phyloP scores from a whole-genome alignment of 805 yeast genomes.

The Torulaspora quercuum region DNA sequence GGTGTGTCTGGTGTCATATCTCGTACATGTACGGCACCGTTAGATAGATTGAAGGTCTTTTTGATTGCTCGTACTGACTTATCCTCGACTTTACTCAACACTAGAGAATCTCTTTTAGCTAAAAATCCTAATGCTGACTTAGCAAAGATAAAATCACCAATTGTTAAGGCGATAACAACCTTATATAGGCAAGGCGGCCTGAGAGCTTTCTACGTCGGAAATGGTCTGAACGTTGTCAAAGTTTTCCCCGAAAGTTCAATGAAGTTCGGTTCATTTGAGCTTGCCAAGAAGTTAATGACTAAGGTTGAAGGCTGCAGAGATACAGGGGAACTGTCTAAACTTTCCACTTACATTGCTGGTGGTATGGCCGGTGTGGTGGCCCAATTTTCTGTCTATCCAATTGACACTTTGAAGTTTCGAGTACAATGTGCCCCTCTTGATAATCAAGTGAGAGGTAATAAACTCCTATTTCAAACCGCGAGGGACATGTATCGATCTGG shows the following conservation, averaged over 20 bases:
- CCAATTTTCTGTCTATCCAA: conserved; percentile 90
- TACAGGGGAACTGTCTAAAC: conserved; percentile 62
- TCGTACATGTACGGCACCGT: conserved; percentile 95
- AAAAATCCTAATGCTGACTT: conserved; percentile 39
- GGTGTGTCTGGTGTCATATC: conserved; percentile 95
- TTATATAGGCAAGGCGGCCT: conserved; percentile 87
- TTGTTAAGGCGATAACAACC: conserved; percentile 74
- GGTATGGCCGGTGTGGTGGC: conserved; percentile 95
- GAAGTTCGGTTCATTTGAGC: conserved; percentile 93
- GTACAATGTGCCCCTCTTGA: conserved; percentile 87
- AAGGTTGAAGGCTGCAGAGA: conserved; percentile 71
- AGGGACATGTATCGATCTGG: conserved; percentile 74
- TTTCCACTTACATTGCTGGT: conserved; percentile 86
- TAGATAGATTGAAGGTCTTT: conserved; percentile 91
- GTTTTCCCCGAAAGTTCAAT: conserved; percentile 97
- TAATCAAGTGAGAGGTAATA: conserved; percentile 56
- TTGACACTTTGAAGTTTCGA: conserved; percentile 90
- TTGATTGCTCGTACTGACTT: conserved; percentile 86
- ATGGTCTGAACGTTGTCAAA: conserved; percentile 87
- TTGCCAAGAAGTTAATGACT: conserved; percentile 72
- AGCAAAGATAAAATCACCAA: conserved; percentile 63
- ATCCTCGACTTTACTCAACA: conserved; percentile 62
- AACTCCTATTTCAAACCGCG: conserved; percentile 62
- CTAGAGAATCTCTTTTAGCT: conserved; percentile 47
- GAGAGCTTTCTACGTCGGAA: conserved; percentile 87